These are phyloP conservation scores for Cordyceps pruinosa DNA, from an alignment of 2,329 filamentous ascomycete species.

Conservation along the genomic window DNA sequence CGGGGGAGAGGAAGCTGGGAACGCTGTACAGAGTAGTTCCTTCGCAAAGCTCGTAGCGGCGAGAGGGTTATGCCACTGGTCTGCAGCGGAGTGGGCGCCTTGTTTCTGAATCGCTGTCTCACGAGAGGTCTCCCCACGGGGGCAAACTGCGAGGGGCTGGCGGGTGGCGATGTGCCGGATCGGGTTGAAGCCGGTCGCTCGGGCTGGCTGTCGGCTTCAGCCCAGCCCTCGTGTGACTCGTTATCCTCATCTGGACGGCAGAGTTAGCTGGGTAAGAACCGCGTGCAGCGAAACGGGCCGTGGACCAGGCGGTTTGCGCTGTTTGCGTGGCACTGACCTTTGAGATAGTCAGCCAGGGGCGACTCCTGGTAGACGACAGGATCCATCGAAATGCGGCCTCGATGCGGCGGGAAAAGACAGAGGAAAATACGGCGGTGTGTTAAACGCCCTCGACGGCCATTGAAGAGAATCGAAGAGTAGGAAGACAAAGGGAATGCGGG, in stretches of 20 bases:
- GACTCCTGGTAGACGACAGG: slow-evolving; percentile 79
- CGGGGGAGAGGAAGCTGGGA: background rate
- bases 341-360: slow-evolving; percentile 81
- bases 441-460: background rate
- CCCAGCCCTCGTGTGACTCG: slow-evolving; percentile 39
- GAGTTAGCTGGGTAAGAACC: background rate
- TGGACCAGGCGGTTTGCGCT: background rate
- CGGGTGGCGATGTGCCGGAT: slow-evolving; percentile 39
- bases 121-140: slow-evolving; percentile 50
- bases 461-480: background rate
- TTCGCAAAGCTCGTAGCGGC: slow-evolving; percentile 39
- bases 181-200: slow-evolving; percentile 24
- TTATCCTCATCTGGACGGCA: slow-evolving; percentile 39
- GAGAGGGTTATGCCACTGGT: slow-evolving; percentile 28
- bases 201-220: slow-evolving; percentile 32
- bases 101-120: slow-evolving; percentile 45
- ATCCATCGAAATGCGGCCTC: slow-evolving; percentile 56
- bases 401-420: background rate
- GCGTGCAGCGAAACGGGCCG: background rate
- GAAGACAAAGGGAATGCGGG: slow-evolving; percentile 6
- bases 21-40: slow-evolving; percentile 44
- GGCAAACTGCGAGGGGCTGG: slow-evolving; percentile 46
- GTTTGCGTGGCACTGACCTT: slow-evolving; percentile 69
- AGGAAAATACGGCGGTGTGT: background rate
- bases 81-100: slow-evolving; percentile 36